A percentile compares a stretch with the other conserved stretches of the same genome.
These are phyloP conservation scores for Lipomyces lipofer DNA, from an alignment of 805 yeast species.

Conservation along the genomic window DNA sequence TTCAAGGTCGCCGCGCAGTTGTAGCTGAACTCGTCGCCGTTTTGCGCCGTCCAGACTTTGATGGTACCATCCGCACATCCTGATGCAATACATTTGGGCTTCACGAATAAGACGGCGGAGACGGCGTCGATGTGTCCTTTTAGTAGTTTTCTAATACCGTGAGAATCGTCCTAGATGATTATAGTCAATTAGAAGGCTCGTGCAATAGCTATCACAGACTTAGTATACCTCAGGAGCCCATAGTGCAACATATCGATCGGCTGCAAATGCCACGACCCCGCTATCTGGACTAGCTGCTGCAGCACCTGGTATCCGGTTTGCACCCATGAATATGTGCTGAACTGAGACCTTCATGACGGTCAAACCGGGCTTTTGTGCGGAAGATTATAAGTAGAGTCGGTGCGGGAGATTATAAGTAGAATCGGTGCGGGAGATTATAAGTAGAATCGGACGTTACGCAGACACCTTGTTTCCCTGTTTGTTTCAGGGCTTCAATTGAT, in stretches of 20 bases:
- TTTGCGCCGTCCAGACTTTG: slow-evolving; percentile 52
- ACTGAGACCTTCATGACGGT: slow-evolving; percentile 9
- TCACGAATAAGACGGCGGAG: slow-evolving; percentile 64
- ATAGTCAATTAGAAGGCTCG: background rate
- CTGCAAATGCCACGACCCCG: slow-evolving; percentile 69
- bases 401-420: no score
- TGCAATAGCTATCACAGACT: background rate
- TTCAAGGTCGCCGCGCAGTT: slow-evolving; percentile 1
- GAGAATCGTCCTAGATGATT: slow-evolving; percentile 25
- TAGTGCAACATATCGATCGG: slow-evolving; percentile 62
- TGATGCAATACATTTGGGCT: slow-evolving; percentile 49
- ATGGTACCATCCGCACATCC: slow-evolving; percentile 68
- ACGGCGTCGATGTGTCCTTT: slow-evolving; percentile 64
- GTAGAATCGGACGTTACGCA: no score
- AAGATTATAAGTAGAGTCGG: no score
- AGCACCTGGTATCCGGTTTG: slow-evolving; percentile 46
- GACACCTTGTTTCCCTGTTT: no score
- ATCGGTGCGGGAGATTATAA: no score
- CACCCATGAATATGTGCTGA: slow-evolving; percentile 24
- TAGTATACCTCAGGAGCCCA: slow-evolving; percentile 57
- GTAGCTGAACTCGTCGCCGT: slow-evolving; percentile 43
- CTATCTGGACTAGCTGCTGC: slow-evolving; percentile 55
- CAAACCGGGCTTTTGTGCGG: no score
- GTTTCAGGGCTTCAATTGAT: no score
- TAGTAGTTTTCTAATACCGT: slow-evolving; percentile 57